Base-by-base conservation (phyloP, 495 filamentous ascomycete species). In the Chaetomium cochliodes region DNA sequence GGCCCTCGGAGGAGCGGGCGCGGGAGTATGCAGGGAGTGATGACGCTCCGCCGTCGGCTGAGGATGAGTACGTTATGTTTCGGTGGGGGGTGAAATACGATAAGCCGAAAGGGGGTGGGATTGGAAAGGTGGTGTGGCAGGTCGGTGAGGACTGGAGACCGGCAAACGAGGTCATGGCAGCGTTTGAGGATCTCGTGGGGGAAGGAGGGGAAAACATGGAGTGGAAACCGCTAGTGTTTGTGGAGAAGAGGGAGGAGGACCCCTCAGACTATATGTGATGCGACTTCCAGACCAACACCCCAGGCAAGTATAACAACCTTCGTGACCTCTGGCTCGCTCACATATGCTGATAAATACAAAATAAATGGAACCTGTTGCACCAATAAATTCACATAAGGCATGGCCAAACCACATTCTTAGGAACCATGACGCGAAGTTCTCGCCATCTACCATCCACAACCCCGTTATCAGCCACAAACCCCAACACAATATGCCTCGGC, bases 41-140 rank as follows among this genome's bases (percentile, higher is more conserved):
- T 46, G 56, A 59, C 20, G 56, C 11, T 41, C 56, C 56, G 3
- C 56, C 55, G 25, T 58, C 23, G 56, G 23, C 2, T 47, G 41
- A 47, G 13, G 18, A 47, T 6, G 23, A 30, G 12, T 4, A 3
- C 5, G 30, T 61, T 33, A 54, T 65, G 47, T 68, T 65, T 13
- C 63, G 62, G 28, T 65, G 58, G 65, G 65, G 65, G 23, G 51
- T 64, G 53, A 67, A 30, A 63, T 67, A 64, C 53, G 53, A 63
- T 3, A 54, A 44, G 46, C 60, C 53, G 1, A 20, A 23, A 22
- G 30, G 30, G 15, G n/a, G 33, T 13, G 53, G 53, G 53, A 39
- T 41, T 22, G 53, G 65, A 53, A 64, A 64, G 51, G 60, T 64
- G 60, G 50, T 54, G 65, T 67, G 65, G 65, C 65, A 67, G 46